A percentile compares a stretch with the other conserved stretches of the same genome.
Evolutionary conservation across 768 basidiomycete genomes (phyloP).

Genomic region (Kwoniella bestiolae): DNA sequence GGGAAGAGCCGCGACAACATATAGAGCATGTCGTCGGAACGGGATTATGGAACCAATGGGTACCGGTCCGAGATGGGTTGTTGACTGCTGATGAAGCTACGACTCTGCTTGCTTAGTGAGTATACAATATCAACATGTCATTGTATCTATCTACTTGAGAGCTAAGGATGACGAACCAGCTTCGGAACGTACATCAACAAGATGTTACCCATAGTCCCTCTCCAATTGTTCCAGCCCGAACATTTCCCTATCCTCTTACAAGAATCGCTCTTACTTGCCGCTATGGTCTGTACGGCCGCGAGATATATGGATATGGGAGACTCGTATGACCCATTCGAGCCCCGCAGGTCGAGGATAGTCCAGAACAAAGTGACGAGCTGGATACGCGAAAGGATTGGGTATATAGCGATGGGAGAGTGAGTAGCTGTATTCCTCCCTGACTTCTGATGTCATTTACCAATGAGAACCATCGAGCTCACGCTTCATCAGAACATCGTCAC

Average conservation of each 20-base stretch:
- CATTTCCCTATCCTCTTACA: conserved; percentile 1
- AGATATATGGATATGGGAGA: conserved; percentile 11
- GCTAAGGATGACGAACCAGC: neutral
- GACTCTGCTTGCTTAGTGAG: conserved; percentile 3
- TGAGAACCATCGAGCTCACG: neutral
- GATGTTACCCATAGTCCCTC: conserved; percentile 1
- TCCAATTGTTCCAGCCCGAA: conserved; percentile 7
- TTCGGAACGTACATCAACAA: conserved; percentile 7
- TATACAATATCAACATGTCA: too few species aligned
- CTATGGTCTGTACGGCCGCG: conserved; percentile 5
- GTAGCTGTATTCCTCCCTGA: neutral
- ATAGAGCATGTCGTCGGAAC: conserved; percentile 6
- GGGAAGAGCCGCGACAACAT: neutral
- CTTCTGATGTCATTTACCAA: neutral
- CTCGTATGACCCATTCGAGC: neutral
- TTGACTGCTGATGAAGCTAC: conserved; percentile 10
- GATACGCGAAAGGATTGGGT: conserved; percentile 5
- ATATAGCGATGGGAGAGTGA: conserved; percentile 14
- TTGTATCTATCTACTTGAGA: too few species aligned
- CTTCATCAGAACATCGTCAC: neutral
- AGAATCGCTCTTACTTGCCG: conserved; percentile 1
- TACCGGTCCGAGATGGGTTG: conserved; percentile 10
- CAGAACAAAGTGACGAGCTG: conserved; percentile 2
- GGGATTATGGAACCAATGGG: conserved; percentile 15
- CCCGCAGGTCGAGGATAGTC: neutral